Evolutionary conservation across 257 asterid genomes (phyloP), one percentile per base, ranked within the genome.

Genomic region (Mentha longifolia): DNA sequence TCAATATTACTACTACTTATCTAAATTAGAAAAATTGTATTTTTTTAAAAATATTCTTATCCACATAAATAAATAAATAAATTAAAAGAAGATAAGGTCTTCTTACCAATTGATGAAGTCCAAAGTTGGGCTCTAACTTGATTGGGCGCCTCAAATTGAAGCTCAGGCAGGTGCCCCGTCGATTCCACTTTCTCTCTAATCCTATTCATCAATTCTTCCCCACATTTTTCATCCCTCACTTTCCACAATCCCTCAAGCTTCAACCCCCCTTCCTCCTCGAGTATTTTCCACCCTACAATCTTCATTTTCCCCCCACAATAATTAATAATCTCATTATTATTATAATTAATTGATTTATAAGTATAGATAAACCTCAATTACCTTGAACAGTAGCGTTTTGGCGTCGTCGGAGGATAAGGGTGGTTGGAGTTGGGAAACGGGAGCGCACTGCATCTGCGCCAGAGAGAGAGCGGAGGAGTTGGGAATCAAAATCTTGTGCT

Each of bases 211-310:
- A 94, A 84, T 68, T 86, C 96, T 69, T 80, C 87, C 39, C 89
- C 95, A 61, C 95, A 85, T 55, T 79, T 75, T 8, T 43, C 68
- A 78, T 93, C 96, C 79, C 86, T 87, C 49, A 93, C 81, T 86
- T 87, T 93, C 97, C 97, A 93, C 67, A 82, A 9, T 25, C 96
- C 89, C 47, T 82, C 82, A 14, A 93, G 84, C 85, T 76, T 91
- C 17, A 79, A 46, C 10, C 42, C 76, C 52, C 86, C 96, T 60
- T 74, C 96, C 73, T 78, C 92, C 17, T 76, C 65, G 4, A 81
- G 76, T 61, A 89, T 7, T 76, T 80, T 91, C 98, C 98, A 93
- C 28, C 97, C 98, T 25, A 91, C 91, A 77, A 93, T 86, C 97
- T 62, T 61, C 9, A 61, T 17, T 37, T 4, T 1, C 4, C 8